Evolutionary conservation across 768 basidiomycete species (phyloP).

Genomic region (Agaricus bisporus): DNA sequence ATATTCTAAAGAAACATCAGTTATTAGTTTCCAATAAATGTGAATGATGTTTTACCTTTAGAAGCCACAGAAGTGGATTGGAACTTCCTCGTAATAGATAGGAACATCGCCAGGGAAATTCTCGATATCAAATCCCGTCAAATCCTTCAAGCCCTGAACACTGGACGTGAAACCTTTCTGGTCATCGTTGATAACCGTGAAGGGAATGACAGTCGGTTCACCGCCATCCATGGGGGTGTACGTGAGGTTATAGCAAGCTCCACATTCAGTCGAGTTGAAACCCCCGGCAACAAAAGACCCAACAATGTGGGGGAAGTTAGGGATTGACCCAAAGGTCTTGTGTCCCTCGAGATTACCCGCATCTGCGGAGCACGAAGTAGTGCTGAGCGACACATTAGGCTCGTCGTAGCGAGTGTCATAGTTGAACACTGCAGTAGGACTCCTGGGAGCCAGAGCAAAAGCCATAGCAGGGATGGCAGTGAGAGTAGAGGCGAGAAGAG

Average conservation of each 20-base stretch:
- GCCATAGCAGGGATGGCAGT: conserved; percentile 2
- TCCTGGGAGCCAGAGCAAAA: neutral
- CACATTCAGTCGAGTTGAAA: conserved; percentile 8
- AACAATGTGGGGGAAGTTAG: conserved; percentile 9
- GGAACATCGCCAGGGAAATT: conserved; percentile 1
- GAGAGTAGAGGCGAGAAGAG: conserved; percentile 1
- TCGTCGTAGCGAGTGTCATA: conserved; percentile 8
- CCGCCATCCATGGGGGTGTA: conserved; percentile 6
- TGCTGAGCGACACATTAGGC: neutral
- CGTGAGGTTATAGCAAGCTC: conserved; percentile 5
- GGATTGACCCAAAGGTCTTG: conserved; percentile 9
- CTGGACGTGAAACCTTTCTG: conserved; percentile 1
- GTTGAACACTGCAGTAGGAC: conserved; percentile 1
- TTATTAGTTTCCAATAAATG: too few species aligned
- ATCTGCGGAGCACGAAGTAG: conserved; percentile 9
- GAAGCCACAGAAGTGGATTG: conserved; percentile 3
- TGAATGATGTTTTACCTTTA: neutral
- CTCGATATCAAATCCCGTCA: neutral
- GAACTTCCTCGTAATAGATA: conserved; percentile 4
- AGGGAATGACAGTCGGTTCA: neutral
- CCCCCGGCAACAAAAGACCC: conserved; percentile 1
- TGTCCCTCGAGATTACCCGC: neutral
- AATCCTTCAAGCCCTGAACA: neutral
- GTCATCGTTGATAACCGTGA: conserved; percentile 9
- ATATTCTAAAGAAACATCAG: too few species aligned